These are phyloP conservation scores for Pugionium cornutum DNA, from an alignment of 345 rosid species.

Conservation along the genomic window DNA sequence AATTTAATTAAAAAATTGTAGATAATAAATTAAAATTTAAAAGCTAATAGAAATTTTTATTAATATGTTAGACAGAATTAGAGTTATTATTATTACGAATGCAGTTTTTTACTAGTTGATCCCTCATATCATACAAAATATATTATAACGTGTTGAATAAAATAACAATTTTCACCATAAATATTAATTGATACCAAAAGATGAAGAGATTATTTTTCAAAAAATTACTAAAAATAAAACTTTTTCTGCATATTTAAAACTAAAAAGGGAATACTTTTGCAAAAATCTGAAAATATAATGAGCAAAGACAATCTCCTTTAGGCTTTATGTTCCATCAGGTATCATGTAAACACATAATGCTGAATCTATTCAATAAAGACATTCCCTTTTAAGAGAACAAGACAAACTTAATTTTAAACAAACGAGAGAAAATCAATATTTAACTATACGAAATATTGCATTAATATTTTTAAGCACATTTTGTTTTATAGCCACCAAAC, in stretches of 20 bases:
- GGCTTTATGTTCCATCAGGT: slow-evolving; percentile 26
- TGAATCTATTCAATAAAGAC: slow-evolving; percentile 31
- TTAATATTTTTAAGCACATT: no score
- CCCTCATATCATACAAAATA: no score
- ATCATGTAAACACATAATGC: slow-evolving; percentile 29
- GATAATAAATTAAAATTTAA: no score
- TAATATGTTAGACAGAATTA: no score
- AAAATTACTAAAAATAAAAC: background rate
- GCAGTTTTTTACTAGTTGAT: no score
- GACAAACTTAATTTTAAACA: slow-evolving; percentile 24
- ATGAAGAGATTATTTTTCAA: background rate
- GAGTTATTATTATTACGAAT: no score
- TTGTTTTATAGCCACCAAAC: slow-evolving; percentile 11
- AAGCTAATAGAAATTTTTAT: no score
- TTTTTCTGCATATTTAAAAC: slow-evolving; percentile 1
- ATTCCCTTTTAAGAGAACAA: slow-evolving; percentile 23
- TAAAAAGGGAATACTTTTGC: slow-evolving; percentile 8
- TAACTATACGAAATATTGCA: background rate
- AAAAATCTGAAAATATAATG: background rate
- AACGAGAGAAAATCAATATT: slow-evolving; percentile 12
- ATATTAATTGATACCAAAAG: no score
- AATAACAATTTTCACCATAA: no score
- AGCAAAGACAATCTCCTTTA: slow-evolving; percentile 24
- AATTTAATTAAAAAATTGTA: no score
- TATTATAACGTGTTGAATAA: no score